Base-by-base conservation (phyloP, 169 alveolate species). In the Plasmodium adleri region DNA sequence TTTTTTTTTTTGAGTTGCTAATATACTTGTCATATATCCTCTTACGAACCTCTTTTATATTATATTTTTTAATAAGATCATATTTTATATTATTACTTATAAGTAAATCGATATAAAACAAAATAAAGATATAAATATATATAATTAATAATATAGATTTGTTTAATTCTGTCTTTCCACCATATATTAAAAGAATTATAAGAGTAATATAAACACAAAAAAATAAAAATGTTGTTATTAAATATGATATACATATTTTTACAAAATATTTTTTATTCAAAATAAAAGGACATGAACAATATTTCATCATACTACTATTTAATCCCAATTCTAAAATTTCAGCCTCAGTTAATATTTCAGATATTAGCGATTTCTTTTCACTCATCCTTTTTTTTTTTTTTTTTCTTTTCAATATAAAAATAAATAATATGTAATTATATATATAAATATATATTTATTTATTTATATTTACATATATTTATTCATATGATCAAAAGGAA, bases 291-390 rank as follows among this genome's bases (percentile, higher is more conserved):
- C 74, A 56, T 13, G 91, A 83, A 60, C 91, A 83, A 17, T 26
- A 28, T 32, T 45, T 83, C 54, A 68, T 68, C 52, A 83, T 43
- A 24, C 91, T 83, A 12, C 54, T 52, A 68, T 83, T 60, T 5
- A 83, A 49, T 2, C 91, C 91, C 12, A 83, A 24, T 24, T 83
- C 91, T 13, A 62, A 32, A 10, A 83, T 83, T 83, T 83, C 91
- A 3, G 91, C 64, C 54, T 83, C 91, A 9, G 91, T 83, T 10
- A 83, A 45, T 26, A 83, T 68, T 72, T 83, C 63, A 9, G 91
- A 83, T 24, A 83, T 68, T 32, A 83, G 39, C 6, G 91, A 83
- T 28, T 68, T 22, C 47, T 39, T 39, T 39, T 39, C 47, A 17
- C 26, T 62, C 85, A 60, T 68, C 60, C 45, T 76, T 56, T 6